These are phyloP conservation scores for Mycena rebaudengoi DNA, from an alignment of 768 basidiomycete genomes.

Conservation along the genomic window DNA sequence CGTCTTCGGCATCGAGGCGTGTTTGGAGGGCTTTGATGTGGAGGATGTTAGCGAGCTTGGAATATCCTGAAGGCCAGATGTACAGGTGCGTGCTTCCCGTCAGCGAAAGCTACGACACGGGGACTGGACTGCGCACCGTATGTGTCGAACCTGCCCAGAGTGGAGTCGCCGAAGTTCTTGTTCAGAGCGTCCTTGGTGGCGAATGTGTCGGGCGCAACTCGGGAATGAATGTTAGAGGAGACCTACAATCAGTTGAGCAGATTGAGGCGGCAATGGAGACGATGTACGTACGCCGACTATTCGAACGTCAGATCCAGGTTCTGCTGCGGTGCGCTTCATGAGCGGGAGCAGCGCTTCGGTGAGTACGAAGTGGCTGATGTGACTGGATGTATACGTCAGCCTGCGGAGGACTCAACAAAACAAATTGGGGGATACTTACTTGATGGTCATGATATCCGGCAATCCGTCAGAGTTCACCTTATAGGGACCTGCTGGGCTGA, in stretches of 20 bases:
- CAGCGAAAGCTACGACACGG: too few species aligned
- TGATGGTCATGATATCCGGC: constrained; percentile 27
- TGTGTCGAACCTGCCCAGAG: constrained; percentile 1
- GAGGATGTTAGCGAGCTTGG: constrained; percentile 30
- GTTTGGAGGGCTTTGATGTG: constrained; percentile 53
- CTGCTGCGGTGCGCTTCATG: constrained; percentile 50
- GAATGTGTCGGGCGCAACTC: constrained; percentile 18
- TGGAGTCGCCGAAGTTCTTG: constrained; percentile 7
- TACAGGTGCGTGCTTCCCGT: too few species aligned
- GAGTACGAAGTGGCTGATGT: constrained; percentile 55
- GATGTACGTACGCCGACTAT: constrained; percentile 53
- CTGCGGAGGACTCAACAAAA: neutral
- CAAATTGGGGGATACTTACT: constrained; percentile 24
- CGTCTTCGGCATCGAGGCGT: constrained; percentile 38
- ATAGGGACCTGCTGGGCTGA: constrained; percentile 9
- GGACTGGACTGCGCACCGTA: constrained; percentile 17
- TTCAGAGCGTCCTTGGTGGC: constrained; percentile 25
- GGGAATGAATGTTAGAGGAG: constrained; percentile 17
- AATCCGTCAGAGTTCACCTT: constrained; percentile 13
- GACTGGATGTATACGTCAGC: constrained; percentile 37
- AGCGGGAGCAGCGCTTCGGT: constrained; percentile 58
- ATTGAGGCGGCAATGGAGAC: neutral
- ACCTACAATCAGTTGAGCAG: constrained; percentile 10
- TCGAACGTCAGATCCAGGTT: constrained; percentile 58
- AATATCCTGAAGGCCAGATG: constrained; percentile 12